Evolutionary conservation across 2,329 filamentous ascomycete species (phyloP).

Genomic region (Fusarium begoniae): DNA sequence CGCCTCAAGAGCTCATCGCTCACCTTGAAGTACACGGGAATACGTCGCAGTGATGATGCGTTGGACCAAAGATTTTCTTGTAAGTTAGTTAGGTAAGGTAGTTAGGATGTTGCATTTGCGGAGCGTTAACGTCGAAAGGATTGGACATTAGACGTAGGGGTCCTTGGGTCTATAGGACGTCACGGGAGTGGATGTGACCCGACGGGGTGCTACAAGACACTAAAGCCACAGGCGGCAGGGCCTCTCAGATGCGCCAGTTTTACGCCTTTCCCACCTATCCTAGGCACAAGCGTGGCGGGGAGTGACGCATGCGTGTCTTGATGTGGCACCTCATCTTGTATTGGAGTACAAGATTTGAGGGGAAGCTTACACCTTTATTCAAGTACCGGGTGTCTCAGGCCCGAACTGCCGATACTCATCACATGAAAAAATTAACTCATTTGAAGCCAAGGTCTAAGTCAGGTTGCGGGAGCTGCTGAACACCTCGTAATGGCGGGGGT

Average conservation of each 20-base stretch:
- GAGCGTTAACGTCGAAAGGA: conserved; percentile 20
- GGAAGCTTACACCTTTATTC: conserved; percentile 2
- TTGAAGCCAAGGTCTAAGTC: conserved; percentile 9
- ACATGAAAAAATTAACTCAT: conserved; percentile 31
- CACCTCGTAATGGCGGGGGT: conserved; percentile 16
- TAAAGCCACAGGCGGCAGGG: conserved; percentile 20
- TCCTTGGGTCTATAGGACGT: conserved; percentile 15
- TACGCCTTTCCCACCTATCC: conserved; percentile 32
- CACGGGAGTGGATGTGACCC: conserved; percentile 21
- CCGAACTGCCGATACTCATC: conserved; percentile 24
- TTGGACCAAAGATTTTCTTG: conserved; percentile 5
- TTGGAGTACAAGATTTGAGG: conserved; percentile 21
- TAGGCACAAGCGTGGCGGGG: conserved; percentile 26
- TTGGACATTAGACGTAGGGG: conserved; percentile 30
- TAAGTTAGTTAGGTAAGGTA: neutral
- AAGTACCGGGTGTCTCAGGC: conserved; percentile 26
- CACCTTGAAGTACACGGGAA: conserved; percentile 3
- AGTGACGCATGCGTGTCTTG: conserved; percentile 34
- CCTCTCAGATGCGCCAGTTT: conserved; percentile 4
- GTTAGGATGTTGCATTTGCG: conserved; percentile 28
- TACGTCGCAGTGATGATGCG: conserved; percentile 10
- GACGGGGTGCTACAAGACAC: conserved; percentile 20
- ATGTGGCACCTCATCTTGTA: conserved; percentile 14
- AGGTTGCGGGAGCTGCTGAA: conserved; percentile 16
- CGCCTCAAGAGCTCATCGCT: conserved; percentile 37